Percentiles rank a stretch among this genome's conserved stretches.
Evolutionary conservation across 2,329 filamentous ascomycete species (phyloP).

Genomic region (Berkeleyomyces rouxiae): DNA sequence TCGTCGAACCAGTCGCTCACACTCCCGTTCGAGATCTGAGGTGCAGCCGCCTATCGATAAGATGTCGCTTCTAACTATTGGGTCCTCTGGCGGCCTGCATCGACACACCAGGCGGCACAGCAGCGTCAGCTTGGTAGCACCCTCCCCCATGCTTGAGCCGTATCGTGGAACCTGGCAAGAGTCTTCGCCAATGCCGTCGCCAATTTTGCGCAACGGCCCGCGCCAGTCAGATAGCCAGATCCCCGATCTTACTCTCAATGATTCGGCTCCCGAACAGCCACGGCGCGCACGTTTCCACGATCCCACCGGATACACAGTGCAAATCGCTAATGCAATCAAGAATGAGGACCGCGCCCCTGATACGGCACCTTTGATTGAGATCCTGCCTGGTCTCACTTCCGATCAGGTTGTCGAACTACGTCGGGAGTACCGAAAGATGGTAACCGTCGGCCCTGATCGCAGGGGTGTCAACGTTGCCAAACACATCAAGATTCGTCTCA

Average conservation of each 20-base stretch:
- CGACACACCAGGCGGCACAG: conserved; percentile 20
- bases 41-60: conserved; percentile 28
- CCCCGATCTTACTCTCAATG: conserved; percentile 29
- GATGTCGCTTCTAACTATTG: conserved; percentile 37
- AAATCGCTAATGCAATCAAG: conserved; percentile 59
- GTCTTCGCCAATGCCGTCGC: conserved; percentile 85
- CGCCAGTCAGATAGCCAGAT: conserved; percentile 12
- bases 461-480: conserved; percentile 75
- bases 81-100: conserved; percentile 14
- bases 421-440: conserved; percentile 76
- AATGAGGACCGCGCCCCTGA: conserved; percentile 47
- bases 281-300: conserved; percentile 69
- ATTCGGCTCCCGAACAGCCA: conserved; percentile 3
- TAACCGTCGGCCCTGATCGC: conserved; percentile 57
- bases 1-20: background rate
- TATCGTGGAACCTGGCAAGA: conserved; percentile 91
- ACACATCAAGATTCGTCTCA: conserved; percentile 61
- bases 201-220: conserved; percentile 30
- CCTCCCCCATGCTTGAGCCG: conserved; percentile 75
- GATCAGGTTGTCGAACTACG: conserved; percentile 78
- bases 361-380: conserved; percentile 56
- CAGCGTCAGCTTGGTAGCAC: conserved; percentile 29
- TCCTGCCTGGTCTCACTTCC: conserved; percentile 68
- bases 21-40: conserved; percentile 10
- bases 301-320: conserved; percentile 58